Evolutionary conservation across 305 asterid species (phyloP), one percentile per base, ranked within the genome.

Genomic region (Petunia hybrid): DNA sequence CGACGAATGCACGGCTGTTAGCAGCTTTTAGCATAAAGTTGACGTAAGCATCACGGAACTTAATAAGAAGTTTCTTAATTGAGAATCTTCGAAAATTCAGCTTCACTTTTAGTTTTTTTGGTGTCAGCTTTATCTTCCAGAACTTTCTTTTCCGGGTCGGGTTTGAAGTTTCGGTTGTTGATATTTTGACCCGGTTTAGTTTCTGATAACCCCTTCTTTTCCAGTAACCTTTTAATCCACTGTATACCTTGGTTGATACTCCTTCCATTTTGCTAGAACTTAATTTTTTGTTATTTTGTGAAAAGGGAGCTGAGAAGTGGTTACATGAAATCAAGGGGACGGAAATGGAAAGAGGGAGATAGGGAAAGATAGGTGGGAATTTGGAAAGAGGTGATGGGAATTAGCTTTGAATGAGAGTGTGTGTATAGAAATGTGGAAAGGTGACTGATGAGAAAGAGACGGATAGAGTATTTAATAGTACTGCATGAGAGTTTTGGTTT

Each of bases 41-140:
- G 51, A 87, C 85, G 53, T 89, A 89, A 3, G 87, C 87, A 65
- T 89, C 89, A 0, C 91, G 83, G 31, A 89, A 69, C 46, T 85
- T 51, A 5, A 78, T 7, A 2, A 89, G 41, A 5, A 89, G 45
- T 53, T 80, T 86, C 87, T 82, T 87, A 1, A 88, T 84, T 1
- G 92, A 86, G 40, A 83, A 87, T 1, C 76, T 71, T 8, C 59
- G 42, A 1, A 79, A 55, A 12, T 71, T 78, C 51, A 84, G 48
- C 45, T 85, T 86, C 79, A 89, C 74, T 82, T 83, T 87, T 35
- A 89, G 22, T 53, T 71, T 82, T 0, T 85, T 85, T 13, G 4
- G 56, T 2, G 70, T 76, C 16, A 82, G 39, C 46, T 71, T 85
- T 36, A 89, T 61, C 80, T 85, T 83, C 89, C 88, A 87, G 68